Base-by-base conservation (phyloP, 2,329 filamentous ascomycete species). In the Aspergillus ruber region DNA sequence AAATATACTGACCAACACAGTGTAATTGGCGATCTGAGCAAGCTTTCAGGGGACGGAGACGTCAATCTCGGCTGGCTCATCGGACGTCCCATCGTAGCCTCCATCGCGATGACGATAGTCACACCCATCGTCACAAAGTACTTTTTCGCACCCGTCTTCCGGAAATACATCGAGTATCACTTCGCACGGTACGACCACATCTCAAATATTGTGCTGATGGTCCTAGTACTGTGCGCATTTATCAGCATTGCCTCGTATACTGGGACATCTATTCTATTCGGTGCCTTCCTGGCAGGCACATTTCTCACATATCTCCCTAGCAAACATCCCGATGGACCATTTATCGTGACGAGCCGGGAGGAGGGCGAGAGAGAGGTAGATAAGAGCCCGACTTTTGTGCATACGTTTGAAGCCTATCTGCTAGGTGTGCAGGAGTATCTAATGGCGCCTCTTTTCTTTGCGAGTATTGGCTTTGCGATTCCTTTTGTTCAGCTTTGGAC, bases 401-500 rank as follows among this genome's bases (percentile, higher is more conserved):
- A 70, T 45, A 69, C 68, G 0, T 71, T 70, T 46, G 67, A 70
- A 45, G 50, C 52, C 8, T 72, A 71, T 45, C 53, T 70, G 1
- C 44, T 65, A 1, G 67, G 59, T 9, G 58, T 65, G 12, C 68
- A 67, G 48, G 50, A 60, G 18, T 63, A 63, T 46, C 47, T 64
- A 36, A 64, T 65, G 61, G 62, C 61, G 42, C 62, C 62, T 17
- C 40, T 65, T 10, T 65, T 65, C 43, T 65, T 65, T 23, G 53
- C 60, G 2, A 65, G 61, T 45, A 54, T 65, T 7, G 63, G 63
- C 0, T 65, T 65, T 33, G 63, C 63, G 0, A 64, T 65, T 41
- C 63, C 63, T 1, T 65, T 65, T 42, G 46, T 65, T 41, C 44
- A 60, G 42, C 53, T 65, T 1, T 65, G 63, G 63, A 64, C 63